Percentiles rank a stretch among this genome's conserved stretches.
Conservation (phyloP, 2,329 filamentous ascomycete species). For the Fusarium robinianum region DNA sequence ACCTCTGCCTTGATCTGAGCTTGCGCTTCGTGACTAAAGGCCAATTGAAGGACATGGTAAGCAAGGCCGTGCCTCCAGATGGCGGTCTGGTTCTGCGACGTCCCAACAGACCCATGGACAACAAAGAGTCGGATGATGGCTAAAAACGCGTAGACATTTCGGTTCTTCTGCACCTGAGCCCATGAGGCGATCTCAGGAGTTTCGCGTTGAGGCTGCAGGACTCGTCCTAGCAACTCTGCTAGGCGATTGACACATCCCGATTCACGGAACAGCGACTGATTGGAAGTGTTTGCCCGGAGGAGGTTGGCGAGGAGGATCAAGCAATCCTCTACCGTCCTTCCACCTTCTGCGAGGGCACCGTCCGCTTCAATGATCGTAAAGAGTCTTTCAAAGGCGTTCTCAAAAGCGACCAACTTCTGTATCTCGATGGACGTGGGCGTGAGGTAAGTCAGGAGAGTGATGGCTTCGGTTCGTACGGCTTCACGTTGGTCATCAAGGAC, state of each 20-base stretch:
- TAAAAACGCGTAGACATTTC: conserved; percentile 89
- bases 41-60: conserved; percentile 77
- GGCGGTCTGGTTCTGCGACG: conserved; percentile 78
- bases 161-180: conserved; percentile 78
- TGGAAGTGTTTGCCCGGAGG: conserved; percentile 82
- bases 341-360: conserved; percentile 80
- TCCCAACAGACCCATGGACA: conserved; percentile 76
- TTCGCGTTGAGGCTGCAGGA: conserved; percentile 57
- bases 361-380: conserved; percentile 83
- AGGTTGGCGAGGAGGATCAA: conserved; percentile 89
- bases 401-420: conserved; percentile 94
- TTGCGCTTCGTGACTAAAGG: conserved; percentile 75
- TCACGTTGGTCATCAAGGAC: conserved; percentile 85
- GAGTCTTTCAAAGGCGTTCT: conserved; percentile 86
- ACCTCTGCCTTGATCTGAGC: conserved; percentile 82
- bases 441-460: conserved; percentile 84
- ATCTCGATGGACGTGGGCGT: conserved; percentile 86
- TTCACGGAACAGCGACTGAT: conserved; percentile 92
- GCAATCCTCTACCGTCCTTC: conserved; percentile 89
- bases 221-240: conserved; percentile 67
- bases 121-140: conserved; percentile 88
- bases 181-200: conserved; percentile 69
- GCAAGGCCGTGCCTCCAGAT: conserved; percentile 85
- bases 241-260: conserved; percentile 80
- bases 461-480: conserved; percentile 82